Conservation (phyloP, 495 filamentous ascomycete species). For the Echria macrotheca region DNA sequence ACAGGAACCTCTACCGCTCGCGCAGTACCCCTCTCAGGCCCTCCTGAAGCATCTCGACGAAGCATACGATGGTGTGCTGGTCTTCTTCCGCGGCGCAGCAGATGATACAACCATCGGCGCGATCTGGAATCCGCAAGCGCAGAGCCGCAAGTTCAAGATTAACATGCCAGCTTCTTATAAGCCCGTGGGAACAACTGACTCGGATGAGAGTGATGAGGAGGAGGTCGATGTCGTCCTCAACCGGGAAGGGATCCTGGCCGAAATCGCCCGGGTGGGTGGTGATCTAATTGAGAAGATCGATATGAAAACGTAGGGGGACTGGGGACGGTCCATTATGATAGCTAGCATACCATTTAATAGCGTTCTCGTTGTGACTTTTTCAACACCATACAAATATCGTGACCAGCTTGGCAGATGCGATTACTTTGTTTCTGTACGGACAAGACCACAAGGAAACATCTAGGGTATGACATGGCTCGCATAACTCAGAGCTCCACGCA, state of each 20-base stretch:
- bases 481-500: conserved; percentile 9
- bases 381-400: too few species aligned
- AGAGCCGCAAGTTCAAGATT: conserved; percentile 55
- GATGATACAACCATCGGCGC: conserved; percentile 60
- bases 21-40: conserved; percentile 38
- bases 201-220: conserved; percentile 4
- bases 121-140: conserved; percentile 71
- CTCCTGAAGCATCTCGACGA: conserved; percentile 57
- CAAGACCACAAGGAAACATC: conserved; percentile 6
- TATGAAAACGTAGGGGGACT: too few species aligned
- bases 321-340: conserved; percentile 10
- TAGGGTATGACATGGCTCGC: conserved; percentile 19
- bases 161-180: conserved; percentile 64
- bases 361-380: background rate
- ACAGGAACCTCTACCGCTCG: conserved; percentile 37
- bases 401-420: too few species aligned
- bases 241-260: conserved; percentile 64
- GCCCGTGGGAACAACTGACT: conserved; percentile 29
- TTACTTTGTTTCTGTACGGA: background rate
- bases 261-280: conserved; percentile 68
- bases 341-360: too few species aligned
- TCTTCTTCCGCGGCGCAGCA: conserved; percentile 67
- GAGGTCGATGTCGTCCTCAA: conserved; percentile 57
- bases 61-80: conserved; percentile 55
- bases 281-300: conserved; percentile 56